Base-by-base conservation (phyloP, 2,329 filamentous ascomycete species). In the Leptographium radiaticola region DNA sequence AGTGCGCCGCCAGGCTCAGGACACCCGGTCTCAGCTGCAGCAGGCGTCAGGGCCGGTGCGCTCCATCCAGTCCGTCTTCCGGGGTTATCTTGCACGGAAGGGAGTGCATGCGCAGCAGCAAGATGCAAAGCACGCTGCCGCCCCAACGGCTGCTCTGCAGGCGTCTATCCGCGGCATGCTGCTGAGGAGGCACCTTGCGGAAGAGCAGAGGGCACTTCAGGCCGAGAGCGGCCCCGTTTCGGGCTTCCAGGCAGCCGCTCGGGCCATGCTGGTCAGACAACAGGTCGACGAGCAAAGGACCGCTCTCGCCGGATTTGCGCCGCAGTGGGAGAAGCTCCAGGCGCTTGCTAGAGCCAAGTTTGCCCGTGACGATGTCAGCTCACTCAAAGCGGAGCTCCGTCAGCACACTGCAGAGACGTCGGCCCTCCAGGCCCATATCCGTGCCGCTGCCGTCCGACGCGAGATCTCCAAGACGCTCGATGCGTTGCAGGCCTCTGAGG, bases 91-190 rank as follows among this genome's bases (percentile, higher is more conserved):
- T 58, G 68, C 79, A 55, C 80, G 86, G 48, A 76, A 79, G 64
- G 71, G 70, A 49, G 68, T 85, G 56, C 66, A 71, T 51, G 70
- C 70, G 57, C 80, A 80, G 67, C 75, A 78, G 61, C 68, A 72
- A 57, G 76, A 80, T 63, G 80, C 79, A 18, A 71, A 70, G 59
- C 66, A 73, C 59, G 69, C 73, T 52, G 69, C 76, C 59, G 72
- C 72, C 36, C 71, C 75, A 51, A 74, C 86, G 42, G 69, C 73
- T 56, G 69, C 72, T 48, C 72, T 89, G 45, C 86, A 89, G 68
- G 80, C 83, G 53, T 77, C 78, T 43, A 76, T 82, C 59, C 77
- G 86, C 56, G 87, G 86, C 61, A 77, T 81, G 69, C 67, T 88
- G 55, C 66, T 81, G 58, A 76, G 87, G 61, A 74, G 70, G 57